Evolutionary conservation across 768 basidiomycete species (phyloP).

Genomic region (Mycena kentingensis): DNA sequence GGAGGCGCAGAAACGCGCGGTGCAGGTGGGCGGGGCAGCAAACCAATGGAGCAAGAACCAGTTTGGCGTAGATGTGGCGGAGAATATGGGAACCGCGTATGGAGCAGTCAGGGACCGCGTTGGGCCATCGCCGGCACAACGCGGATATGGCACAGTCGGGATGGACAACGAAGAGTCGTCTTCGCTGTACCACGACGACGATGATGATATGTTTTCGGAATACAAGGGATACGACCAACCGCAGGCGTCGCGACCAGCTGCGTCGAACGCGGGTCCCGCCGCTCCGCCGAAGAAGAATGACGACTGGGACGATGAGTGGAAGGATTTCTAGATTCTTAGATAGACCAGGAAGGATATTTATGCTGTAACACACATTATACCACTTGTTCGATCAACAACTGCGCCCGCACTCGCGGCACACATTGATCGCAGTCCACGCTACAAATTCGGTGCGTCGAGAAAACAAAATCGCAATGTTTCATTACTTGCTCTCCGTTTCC

Average conservation of each 20-base stretch:
- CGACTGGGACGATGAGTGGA: slow-evolving; percentile 81
- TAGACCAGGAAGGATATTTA: too few relatives aligned
- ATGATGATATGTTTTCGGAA: slow-evolving; percentile 65
- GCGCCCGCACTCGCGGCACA: too few relatives aligned
- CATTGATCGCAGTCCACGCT: too few relatives aligned
- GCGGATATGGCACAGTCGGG: slow-evolving; percentile 52
- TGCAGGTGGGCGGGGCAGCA: slow-evolving; percentile 59
- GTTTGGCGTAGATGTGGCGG: slow-evolving; percentile 85
- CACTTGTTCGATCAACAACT: too few relatives aligned
- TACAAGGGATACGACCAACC: slow-evolving; percentile 34
- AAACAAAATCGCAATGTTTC: too few relatives aligned
- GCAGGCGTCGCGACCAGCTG: slow-evolving; percentile 8
- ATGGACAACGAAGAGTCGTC: slow-evolving; percentile 56
- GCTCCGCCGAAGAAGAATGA: slow-evolving; percentile 47
- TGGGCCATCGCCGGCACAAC: slow-evolving; percentile 54
- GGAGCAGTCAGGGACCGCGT: slow-evolving; percentile 61
- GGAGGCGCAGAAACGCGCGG: slow-evolving; percentile 68
- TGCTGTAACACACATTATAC: too few relatives aligned
- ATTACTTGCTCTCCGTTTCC: not conserved
- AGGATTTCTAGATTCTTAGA: slow-evolving; percentile 77
- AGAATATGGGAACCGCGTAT: slow-evolving; percentile 70
- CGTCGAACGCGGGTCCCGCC: slow-evolving; percentile 25
- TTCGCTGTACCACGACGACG: slow-evolving; percentile 64
- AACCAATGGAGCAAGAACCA: slow-evolving; percentile 78
- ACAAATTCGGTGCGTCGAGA: too few relatives aligned